Conservation (phyloP, 257 asterid genomes). For the Perilla frutescens region DNA sequence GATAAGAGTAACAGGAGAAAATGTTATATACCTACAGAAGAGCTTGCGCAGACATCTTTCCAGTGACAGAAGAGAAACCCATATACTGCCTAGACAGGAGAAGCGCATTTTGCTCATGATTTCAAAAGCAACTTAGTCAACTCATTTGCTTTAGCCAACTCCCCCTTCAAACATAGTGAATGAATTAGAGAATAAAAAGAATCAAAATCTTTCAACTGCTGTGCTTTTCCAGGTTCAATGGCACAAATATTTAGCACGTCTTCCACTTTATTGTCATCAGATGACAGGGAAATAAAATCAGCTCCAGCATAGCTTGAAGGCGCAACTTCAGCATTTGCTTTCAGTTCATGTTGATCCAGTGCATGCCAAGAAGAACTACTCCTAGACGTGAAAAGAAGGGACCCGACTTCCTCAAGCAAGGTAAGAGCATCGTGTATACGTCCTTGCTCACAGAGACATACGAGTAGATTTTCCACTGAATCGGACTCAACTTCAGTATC, state of each 20-base stretch:
- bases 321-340: conserved; percentile 28
- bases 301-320: conserved; percentile 24
- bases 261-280: conserved; percentile 36
- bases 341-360: conserved; percentile 35
- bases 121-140: conserved; percentile 57
- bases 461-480: conserved; percentile 63
- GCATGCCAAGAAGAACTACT: conserved; percentile 35
- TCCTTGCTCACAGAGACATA: conserved; percentile 79
- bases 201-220: conserved; percentile 56
- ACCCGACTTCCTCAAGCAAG: conserved; percentile 73
- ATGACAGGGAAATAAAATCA: conserved; percentile 32
- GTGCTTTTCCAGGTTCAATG: conserved; percentile 39
- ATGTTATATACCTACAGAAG: conserved; percentile 31
- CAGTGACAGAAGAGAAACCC: neutral
- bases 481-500: conserved; percentile 61
- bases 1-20: conserved; percentile 24
- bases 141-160: conserved; percentile 63
- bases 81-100: neutral
- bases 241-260: conserved; percentile 25
- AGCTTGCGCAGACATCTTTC: neutral
- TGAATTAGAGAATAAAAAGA: conserved; percentile 58
- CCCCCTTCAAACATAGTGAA: conserved; percentile 75
- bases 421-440: conserved; percentile 72
- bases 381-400: conserved; percentile 47
- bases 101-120: conserved; percentile 34